Evolutionary conservation across 139 green algal genomes (phyloP), one percentile per base, ranked within the genome.

Genomic region (Closterium sp.): DNA sequence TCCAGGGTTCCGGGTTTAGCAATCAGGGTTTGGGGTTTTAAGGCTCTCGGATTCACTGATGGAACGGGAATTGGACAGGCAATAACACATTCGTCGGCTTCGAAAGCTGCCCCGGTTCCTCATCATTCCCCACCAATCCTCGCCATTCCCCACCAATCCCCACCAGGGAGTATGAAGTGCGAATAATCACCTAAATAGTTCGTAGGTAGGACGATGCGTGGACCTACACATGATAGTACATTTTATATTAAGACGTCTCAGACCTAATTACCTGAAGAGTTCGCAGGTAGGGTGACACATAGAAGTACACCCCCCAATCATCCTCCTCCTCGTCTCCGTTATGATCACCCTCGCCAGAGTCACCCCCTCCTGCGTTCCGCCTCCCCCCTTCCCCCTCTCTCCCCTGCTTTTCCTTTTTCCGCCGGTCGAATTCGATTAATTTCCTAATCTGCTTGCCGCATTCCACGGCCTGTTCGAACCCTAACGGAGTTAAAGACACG

Each of bases 401-500:
- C 28, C 28, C 84, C 84, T 30, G 19, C 84, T 21, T 30, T 4
- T 7, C 84, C 84, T 4, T 4, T 38, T 87, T 30, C 84, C 9
- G 27, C 84, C 84, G 11, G 10, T 32, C 84, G n/a, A 87, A 21
- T 31, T 79, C 91, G 9, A 95, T 90, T 31, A 94, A n/a, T 89
- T 91, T 92, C 73, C 88, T 28, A 24, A 94, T 34, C 6, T 31
- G 17, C 88, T 85, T 29, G 5, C 93, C 91, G 13, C 31, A 87
- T 13, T 89, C 87, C 50, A 84, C 50, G 31, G 91, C 91, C 89
- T 94, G 34, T 42, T 87, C 34, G 24, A 38, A 88, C 31, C 94
- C 94, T 24, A 62, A 50, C 21, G 17, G 9, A 13, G 94, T 96
- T 9, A 96, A 90, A 29, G 21, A 45, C 29, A 96, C 90, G 45